These are phyloP conservation scores for Phialocephala subalpina DNA, from an alignment of 2,329 filamentous ascomycete genomes.

Conservation along the genomic window DNA sequence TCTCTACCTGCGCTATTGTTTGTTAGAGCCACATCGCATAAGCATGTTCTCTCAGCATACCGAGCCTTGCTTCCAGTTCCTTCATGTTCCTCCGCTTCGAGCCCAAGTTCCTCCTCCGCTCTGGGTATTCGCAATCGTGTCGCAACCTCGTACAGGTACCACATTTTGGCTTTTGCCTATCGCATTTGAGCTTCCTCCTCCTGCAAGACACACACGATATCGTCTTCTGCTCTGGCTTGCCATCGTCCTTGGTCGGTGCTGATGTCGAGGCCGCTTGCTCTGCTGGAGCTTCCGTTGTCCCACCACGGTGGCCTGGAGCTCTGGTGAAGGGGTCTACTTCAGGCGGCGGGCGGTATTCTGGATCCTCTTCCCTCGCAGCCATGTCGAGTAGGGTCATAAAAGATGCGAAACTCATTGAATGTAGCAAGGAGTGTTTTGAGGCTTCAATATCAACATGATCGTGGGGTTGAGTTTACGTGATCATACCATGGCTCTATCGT, in stretches of 20 bases:
- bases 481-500: background rate
- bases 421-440: background rate
- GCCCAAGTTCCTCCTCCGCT: constrained; percentile 86
- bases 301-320: background rate
- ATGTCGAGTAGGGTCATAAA: constrained; percentile 5
- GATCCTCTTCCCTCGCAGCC: background rate
- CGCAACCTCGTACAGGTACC: constrained; percentile 78
- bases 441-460: background rate
- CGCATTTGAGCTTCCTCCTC: constrained; percentile 86
- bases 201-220: constrained; percentile 87
- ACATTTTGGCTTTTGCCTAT: constrained; percentile 81
- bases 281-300: background rate
- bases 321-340: background rate
- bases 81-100: constrained; percentile 91
- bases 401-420: constrained; percentile 1
- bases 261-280: background rate
- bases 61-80: constrained; percentile 85
- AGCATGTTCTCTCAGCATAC: constrained; percentile 55
- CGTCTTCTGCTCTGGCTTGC: constrained; percentile 52
- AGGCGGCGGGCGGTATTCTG: background rate
- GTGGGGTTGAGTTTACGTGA: background rate
- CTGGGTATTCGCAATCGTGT: constrained; percentile 86
- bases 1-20: constrained; percentile 84
- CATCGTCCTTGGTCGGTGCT: constrained; percentile 1
- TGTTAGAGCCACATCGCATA: constrained; percentile 34